Base-by-base conservation (phyloP, 352 stramenopile genomes). In the Globisporangium takayamanum region DNA sequence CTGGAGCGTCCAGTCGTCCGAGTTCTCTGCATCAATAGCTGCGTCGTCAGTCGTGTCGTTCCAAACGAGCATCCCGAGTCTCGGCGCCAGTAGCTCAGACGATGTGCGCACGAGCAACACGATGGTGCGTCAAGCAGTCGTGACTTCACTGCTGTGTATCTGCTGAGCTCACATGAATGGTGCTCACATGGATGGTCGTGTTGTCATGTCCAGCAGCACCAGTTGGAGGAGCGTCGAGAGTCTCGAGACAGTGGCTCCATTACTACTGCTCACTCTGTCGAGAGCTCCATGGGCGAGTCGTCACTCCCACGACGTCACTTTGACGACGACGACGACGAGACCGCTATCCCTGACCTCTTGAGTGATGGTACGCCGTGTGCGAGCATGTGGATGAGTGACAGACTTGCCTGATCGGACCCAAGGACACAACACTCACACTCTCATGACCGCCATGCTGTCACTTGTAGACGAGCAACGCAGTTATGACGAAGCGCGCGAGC, bases 41-140 rank as follows among this genome's bases (percentile, higher is more conserved):
- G 63, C 63, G 10, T 84, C 72, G 2, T 82, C 76, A 0, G 70
- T 82, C 15, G 59, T 85, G 39, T 87, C 76, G 1, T 78, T 82
- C 41, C 53, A 62, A 37, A 63, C 63, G 3, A 79, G 64, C 42
- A 69, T 88, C 50, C 69, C 68, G 0, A 87, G 68, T 48, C 67
- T 87, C 15, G 60, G 46, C 18, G 72, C 76, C 16, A 70, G 28
- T 28, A 37, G 20, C 8, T 20, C 12, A 16, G 50, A 46, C n/a
- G 52, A 44, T 3, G 12, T 47, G 42, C 15, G n/a, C 2, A 16
- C 30, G n/a, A n/a, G 37, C 37, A 16, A 15, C 20, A 39, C 12
- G 20, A 15, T 45, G 59, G 59, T 64, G 30, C 26, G 59, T n/a
- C 7, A 11, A 11, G n/a, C 18, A 5, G 4, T 22, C 15, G 2